Conservation (phyloP, 345 rosid genomes). For the Syzygium grande region DNA sequence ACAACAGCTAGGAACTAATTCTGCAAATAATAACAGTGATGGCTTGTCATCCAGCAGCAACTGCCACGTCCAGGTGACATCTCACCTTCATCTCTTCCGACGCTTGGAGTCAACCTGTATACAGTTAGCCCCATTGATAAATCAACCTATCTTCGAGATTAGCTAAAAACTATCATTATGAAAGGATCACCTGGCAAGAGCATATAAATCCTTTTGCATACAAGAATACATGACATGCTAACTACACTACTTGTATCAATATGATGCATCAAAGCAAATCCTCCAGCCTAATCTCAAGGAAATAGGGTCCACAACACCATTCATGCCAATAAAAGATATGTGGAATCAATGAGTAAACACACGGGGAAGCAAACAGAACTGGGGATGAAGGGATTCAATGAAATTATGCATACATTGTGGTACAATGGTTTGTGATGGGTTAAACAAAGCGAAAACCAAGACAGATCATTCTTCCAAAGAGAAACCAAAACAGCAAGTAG, state of each 20-base stretch:
- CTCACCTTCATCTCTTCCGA: slow-evolving; percentile 35
- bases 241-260: not conserved
- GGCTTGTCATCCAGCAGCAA: not conserved
- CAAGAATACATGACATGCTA: not conserved
- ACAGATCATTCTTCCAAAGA: not conserved
- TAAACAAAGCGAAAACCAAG: not conserved
- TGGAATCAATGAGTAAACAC: not conserved
- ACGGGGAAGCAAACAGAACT: not conserved
- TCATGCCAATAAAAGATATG: not conserved
- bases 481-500: not conserved
- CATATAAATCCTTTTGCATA: not conserved
- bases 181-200: not conserved
- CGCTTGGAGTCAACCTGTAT: slow-evolving; percentile 62
- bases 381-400: not conserved
- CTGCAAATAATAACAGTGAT: not conserved
- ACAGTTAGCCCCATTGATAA: not conserved
- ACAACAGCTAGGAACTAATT: not conserved
- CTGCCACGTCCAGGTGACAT: not conserved
- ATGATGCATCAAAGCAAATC: not conserved
- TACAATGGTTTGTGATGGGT: not conserved
- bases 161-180: not conserved
- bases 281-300: not conserved
- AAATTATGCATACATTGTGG: not conserved
- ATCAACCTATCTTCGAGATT: not conserved
- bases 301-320: not conserved